A percentile compares a stretch with the other conserved stretches of the same genome.
phyloP scores from a whole-genome alignment of 2,329 filamentous ascomycete species.

The Chaetomiaceae sp. region DNA sequence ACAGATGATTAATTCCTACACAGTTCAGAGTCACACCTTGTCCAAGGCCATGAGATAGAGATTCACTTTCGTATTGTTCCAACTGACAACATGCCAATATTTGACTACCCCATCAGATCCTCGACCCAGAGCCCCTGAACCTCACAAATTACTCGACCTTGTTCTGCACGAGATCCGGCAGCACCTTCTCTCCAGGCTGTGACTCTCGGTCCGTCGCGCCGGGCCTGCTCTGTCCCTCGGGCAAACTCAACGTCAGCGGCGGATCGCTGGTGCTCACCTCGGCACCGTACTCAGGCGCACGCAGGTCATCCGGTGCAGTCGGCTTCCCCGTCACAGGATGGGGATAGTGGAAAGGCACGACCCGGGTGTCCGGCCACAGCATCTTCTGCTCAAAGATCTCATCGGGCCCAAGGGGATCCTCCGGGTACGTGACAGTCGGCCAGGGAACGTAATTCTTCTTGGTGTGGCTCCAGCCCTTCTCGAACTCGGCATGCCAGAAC shows the following conservation, averaged over 20 bases:
- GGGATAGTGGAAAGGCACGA: slow-evolving; percentile 49
- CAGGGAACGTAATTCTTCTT: slow-evolving; percentile 50
- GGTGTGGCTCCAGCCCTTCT: slow-evolving; percentile 50
- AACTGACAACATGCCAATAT: too few species aligned
- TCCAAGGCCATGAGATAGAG: too few species aligned
- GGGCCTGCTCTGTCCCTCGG: slow-evolving; percentile 33
- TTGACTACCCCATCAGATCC: too few species aligned
- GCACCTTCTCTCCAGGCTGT: slow-evolving; percentile 31
- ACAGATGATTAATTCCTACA: too few species aligned
- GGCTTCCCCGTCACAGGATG: slow-evolving; percentile 46
- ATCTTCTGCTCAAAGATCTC: slow-evolving; percentile 49
- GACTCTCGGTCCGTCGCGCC: slow-evolving; percentile 30
- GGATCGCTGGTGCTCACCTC: slow-evolving; percentile 37
- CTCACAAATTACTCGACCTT: slow-evolving; percentile 6
- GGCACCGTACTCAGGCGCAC: slow-evolving; percentile 42
- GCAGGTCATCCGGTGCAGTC: slow-evolving; percentile 42
- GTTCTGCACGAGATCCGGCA: slow-evolving; percentile 35
- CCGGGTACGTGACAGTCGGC: slow-evolving; percentile 43
- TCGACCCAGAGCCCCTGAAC: too few species aligned
- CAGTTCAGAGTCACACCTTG: too few species aligned
- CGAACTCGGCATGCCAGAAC: slow-evolving; percentile 52
- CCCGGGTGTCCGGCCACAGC: slow-evolving; percentile 53
- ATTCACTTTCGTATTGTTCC: too few species aligned
- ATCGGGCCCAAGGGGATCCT: slow-evolving; percentile 47
- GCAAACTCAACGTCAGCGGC: slow-evolving; percentile 38